phyloP scores from a whole-genome alignment of 1,284 basidiomycete species.

The Ustilago tritici region DNA sequence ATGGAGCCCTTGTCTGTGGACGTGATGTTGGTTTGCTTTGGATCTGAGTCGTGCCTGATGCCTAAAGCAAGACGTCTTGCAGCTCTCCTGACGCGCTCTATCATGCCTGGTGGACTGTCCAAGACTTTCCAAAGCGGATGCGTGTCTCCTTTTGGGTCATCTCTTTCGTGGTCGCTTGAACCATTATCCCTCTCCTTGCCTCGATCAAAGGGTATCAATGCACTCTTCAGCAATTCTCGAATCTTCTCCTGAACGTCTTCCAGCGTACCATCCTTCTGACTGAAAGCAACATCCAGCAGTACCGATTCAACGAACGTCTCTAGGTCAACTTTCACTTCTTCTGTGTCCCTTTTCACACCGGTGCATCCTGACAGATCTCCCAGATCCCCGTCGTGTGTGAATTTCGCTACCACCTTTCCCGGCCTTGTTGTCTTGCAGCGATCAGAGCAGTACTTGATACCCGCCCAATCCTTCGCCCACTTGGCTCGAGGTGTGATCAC shows the following conservation, averaged over 20 bases:
- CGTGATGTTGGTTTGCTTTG: slow-evolving; percentile 20
- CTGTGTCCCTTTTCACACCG: background rate
- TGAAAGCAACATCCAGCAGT: slow-evolving; percentile 7
- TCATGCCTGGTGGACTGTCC: slow-evolving; percentile 38
- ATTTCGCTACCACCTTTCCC: slow-evolving; percentile 15
- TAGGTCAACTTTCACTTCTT: slow-evolving; percentile 15
- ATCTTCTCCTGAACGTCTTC: slow-evolving; percentile 29
- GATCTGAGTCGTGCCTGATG: slow-evolving; percentile 33
- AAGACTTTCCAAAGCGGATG: slow-evolving; percentile 38
- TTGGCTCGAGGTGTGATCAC: slow-evolving; percentile 60
- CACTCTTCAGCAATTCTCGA: background rate
- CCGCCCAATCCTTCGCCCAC: slow-evolving; percentile 54
- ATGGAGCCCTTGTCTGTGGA: slow-evolving; percentile 19
- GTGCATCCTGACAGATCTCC: background rate
- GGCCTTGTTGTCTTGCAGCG: slow-evolving; percentile 31
- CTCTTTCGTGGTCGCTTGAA: slow-evolving; percentile 4
- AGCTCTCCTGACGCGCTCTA: slow-evolving; percentile 43
- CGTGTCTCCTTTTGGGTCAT: background rate
- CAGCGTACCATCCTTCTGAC: slow-evolving; percentile 1
- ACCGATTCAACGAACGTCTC: slow-evolving; percentile 28
- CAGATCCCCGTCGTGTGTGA: background rate
- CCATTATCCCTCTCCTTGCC: background rate
- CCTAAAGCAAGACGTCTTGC: slow-evolving; percentile 48
- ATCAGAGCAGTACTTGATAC: slow-evolving; percentile 56
- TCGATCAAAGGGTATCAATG: slow-evolving; percentile 9